Conservation (phyloP, 2,329 filamentous ascomycete species). For the Exophiala bonariae region DNA sequence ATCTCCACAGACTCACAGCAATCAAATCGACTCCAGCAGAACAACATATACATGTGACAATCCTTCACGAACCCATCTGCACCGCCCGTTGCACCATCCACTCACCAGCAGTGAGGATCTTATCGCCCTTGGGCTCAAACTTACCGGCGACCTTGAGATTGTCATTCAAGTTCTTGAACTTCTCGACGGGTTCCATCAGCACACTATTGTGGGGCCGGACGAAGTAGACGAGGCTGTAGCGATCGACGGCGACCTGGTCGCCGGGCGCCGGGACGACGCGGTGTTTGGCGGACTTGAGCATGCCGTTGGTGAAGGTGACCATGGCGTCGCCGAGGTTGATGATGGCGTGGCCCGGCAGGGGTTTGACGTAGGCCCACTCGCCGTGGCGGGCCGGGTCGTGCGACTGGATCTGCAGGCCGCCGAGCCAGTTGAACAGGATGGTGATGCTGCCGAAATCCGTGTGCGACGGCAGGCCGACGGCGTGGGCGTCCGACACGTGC, state of each 20-base stretch:
- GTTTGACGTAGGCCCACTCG: slow-evolving; percentile 48
- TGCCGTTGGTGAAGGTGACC: slow-evolving; percentile 45
- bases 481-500: slow-evolving; percentile 27
- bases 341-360: slow-evolving; percentile 35
- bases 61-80: slow-evolving; percentile 6
- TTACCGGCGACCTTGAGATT: slow-evolving; percentile 33
- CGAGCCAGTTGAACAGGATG: slow-evolving; percentile 32
- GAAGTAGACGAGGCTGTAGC: slow-evolving; percentile 59
- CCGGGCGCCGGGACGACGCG: slow-evolving; percentile 53
- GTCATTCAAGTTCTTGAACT: slow-evolving; percentile 36
- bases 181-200: slow-evolving; percentile 28
- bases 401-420: slow-evolving; percentile 34
- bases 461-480: slow-evolving; percentile 26
- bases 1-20: no score
- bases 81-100: slow-evolving; percentile 40
- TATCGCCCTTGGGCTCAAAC: slow-evolving; percentile 25
- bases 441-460: slow-evolving; percentile 37
- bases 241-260: slow-evolving; percentile 42
- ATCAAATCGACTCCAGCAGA: no score
- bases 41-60: no score
- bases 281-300: slow-evolving; percentile 45
- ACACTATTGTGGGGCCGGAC: slow-evolving; percentile 50
- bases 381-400: slow-evolving; percentile 35
- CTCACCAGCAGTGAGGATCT: slow-evolving; percentile 38
- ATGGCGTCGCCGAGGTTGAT: slow-evolving; percentile 38